Evolutionary conservation across 371 early-diverging fungal genomes (phyloP).

Genomic region (Funneliformis caledonium): DNA sequence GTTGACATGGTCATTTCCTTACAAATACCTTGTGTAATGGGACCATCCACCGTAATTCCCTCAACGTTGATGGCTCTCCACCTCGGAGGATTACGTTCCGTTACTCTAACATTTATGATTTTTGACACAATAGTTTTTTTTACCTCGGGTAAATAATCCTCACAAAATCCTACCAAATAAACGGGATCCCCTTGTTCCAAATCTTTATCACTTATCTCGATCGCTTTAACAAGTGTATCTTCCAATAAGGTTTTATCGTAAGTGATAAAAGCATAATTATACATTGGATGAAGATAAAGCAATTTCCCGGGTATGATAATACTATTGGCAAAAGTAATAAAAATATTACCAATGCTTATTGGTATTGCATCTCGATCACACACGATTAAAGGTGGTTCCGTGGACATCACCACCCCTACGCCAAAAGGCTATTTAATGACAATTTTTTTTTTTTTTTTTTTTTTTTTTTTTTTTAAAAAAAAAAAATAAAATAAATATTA

Average conservation of each 20-base stretch:
- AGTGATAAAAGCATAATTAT: conserved; percentile 78
- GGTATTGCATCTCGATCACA: conserved; percentile 85
- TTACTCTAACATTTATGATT: conserved; percentile 62
- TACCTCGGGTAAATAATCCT: conserved; percentile 54
- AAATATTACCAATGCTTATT: conserved; percentile 72
- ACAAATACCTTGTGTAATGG: conserved; percentile 42
- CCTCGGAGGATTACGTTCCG: conserved; percentile 61
- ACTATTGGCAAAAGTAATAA: conserved; percentile 77
- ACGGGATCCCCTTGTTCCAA: conserved; percentile 69
- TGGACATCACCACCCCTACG: conserved; percentile 79
- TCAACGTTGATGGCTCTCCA: conserved; percentile 78
- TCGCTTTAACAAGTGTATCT: conserved; percentile 63
- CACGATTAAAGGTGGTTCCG: conserved; percentile 70
- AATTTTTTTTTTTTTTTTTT: neutral
- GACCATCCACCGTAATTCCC: conserved; percentile 75
- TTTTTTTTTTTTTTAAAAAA: no score
- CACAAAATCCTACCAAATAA: conserved; percentile 69
- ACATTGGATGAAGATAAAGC: conserved; percentile 77
- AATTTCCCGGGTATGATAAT: conserved; percentile 75
- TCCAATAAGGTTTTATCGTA: conserved; percentile 73
- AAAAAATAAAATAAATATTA: neutral
- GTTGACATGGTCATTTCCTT: no score
- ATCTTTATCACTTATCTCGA: conserved; percentile 51
- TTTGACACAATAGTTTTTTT: conserved; percentile 60
- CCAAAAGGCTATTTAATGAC: conserved; percentile 53